These are phyloP conservation scores for Quercus tomentella DNA, from an alignment of 331 rosid species.

Conservation along the genomic window DNA sequence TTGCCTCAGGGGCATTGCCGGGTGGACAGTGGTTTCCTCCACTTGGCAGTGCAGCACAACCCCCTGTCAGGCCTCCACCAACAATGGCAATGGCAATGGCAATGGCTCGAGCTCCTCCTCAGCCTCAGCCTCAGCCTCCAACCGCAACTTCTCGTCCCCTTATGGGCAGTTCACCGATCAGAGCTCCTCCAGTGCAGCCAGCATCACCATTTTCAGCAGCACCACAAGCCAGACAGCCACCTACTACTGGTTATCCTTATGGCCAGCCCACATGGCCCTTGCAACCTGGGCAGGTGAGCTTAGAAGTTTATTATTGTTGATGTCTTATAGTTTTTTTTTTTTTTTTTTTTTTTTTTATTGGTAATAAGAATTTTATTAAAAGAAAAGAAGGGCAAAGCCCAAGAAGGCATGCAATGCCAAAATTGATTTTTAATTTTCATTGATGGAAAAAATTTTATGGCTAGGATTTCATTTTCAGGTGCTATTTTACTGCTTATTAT, in stretches of 20 bases:
- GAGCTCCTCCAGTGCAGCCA: constrained; percentile 51
- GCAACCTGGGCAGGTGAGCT: constrained; percentile 72
- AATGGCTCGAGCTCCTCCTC: constrained; percentile 34
- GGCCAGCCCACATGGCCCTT: constrained; percentile 66
- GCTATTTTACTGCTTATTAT: no score
- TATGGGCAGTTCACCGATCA: background rate
- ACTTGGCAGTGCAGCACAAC: constrained; percentile 35
- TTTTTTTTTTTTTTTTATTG: no score
- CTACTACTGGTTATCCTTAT: constrained; percentile 57
- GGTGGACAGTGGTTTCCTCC: constrained; percentile 56
- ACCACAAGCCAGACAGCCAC: constrained; percentile 50
- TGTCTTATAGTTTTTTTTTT: no score
- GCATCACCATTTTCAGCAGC: constrained; percentile 52
- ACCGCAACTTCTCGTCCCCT: background rate
- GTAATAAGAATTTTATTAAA: no score
- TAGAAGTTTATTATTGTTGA: background rate
- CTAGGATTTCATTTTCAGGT: no score
- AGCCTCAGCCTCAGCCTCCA: constrained; percentile 56
- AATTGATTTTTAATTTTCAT: no score
- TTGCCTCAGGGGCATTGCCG: constrained; percentile 38
- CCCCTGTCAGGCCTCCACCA: constrained; percentile 46
- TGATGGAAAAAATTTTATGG: no score
- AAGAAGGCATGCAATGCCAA: no score
- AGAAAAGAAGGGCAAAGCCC: no score
- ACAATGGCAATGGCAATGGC: constrained; percentile 3